Base-by-base conservation (phyloP, 1,139 yeast genomes). In the Pichia sp. region DNA sequence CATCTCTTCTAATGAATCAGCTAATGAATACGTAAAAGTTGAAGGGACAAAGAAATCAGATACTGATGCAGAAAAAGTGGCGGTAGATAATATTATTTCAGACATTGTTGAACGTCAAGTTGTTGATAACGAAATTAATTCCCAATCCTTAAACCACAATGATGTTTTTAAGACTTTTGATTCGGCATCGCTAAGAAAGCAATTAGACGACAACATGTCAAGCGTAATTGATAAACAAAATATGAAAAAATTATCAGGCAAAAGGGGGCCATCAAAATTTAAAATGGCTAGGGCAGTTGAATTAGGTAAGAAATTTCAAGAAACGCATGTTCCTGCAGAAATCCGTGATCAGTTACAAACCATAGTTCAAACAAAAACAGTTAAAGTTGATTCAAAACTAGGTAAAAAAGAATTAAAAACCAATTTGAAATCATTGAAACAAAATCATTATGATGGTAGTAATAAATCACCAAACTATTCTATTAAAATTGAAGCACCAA, bases 41-140 rank as follows among this genome's bases (percentile, higher is more conserved):
- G 37, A 11, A 27, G 34, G 37, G 59, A 60, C 37, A 52, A 18
- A 18, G 18, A 18, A 18, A 18, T 18, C 18, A 18, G 18, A 18
- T 18, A 18, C 18, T 18, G 44, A 45, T 2, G n/a, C 7, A 11
- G 30, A 37, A 38, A 39, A 35, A 32, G 33, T 36, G 29, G 39
- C 36, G 34, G 39, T 43, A 51, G 51, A 18, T 26, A 51, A 43
- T 18, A 53, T 55, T 18, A 51, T 58, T 40, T 37, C 48, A n/a
- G 63, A 63, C 48, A 55, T 63, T n/a, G 45, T 60, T 38, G 66
- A 59, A 46, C 53, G 59, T 32, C 50, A 45, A 35, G 31, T 40
- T 25, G 52, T 43, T 26, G 56, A 56, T 9, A 52, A 58, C 40
- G n/a, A 31, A 18, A 18, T 18, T 18, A 18, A 18, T 18, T 18